Evolutionary conservation across 176 grass and related monocot species (phyloP).

Genomic region (Paspalum notatum): DNA sequence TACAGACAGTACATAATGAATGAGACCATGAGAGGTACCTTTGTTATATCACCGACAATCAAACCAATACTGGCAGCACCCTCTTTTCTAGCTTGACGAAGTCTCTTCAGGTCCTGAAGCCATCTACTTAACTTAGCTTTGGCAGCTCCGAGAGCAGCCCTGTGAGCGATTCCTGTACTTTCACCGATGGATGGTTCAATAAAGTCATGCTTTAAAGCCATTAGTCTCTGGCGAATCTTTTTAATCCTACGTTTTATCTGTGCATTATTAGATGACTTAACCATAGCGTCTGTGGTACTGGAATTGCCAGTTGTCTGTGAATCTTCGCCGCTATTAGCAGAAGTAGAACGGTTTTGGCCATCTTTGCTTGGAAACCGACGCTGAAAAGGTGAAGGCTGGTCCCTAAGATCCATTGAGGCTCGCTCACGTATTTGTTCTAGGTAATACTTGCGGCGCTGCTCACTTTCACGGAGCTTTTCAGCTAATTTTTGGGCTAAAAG

Average conservation of each 20-base stretch:
- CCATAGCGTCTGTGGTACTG: slow-evolving; percentile 55
- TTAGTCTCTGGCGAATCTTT: slow-evolving; percentile 94
- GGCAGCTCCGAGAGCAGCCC: slow-evolving; percentile 70
- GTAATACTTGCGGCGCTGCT: slow-evolving; percentile 95
- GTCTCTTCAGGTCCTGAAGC: slow-evolving; percentile 93
- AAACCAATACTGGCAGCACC: slow-evolving; percentile 92
- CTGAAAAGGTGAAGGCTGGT: slow-evolving; percentile 94
- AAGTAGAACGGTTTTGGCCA: slow-evolving; percentile 61
- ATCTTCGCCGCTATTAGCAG: slow-evolving; percentile 72
- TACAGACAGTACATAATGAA: slow-evolving; percentile 37
- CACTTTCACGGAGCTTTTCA: slow-evolving; percentile 97
- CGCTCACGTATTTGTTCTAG: slow-evolving; percentile 98
- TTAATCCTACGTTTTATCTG: slow-evolving; percentile 88
- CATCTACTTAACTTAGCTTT: slow-evolving; percentile 95
- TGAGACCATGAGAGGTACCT: slow-evolving; percentile 69
- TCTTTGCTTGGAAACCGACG: slow-evolving; percentile 92
- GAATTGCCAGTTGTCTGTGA: slow-evolving; percentile 55
- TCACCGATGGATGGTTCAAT: slow-evolving; percentile 72
- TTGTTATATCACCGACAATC: slow-evolving; percentile 84
- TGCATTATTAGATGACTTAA: slow-evolving; percentile 62
- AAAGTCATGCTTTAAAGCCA: slow-evolving; percentile 99
- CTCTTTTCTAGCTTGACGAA: slow-evolving; percentile 97
- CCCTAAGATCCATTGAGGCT: slow-evolving; percentile 99
- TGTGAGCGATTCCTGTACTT: slow-evolving; percentile 78
- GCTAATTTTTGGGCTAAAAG: slow-evolving; percentile 92